Evolutionary conservation across 768 basidiomycete species (phyloP).

Genomic region (Pisolithus orientalis): DNA sequence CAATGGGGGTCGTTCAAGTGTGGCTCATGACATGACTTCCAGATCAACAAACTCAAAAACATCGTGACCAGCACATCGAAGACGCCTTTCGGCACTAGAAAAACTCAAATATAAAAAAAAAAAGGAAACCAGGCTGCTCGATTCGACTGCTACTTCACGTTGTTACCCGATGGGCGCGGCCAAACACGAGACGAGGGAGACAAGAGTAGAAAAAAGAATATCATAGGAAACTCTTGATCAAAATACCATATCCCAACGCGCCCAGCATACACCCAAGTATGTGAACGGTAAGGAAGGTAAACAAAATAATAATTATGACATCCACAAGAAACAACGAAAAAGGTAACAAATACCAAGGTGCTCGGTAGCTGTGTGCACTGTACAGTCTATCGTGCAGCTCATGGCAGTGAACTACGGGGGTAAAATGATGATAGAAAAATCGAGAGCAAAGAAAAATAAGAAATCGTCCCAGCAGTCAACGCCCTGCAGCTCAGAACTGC

Average conservation of each 20-base stretch:
- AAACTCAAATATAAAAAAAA: not conserved
- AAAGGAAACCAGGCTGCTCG: not conserved
- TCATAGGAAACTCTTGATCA: not conserved
- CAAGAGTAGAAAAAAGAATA: not conserved
- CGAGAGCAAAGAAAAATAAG: not conserved
- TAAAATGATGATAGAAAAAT: not conserved
- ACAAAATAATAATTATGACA: constrained; percentile 19
- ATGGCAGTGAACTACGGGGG: not conserved
- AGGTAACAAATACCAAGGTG: not conserved
- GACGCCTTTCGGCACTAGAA: not conserved
- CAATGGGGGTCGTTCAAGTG: no score
- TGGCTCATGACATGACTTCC: no score
- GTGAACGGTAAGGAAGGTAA: constrained; percentile 3
- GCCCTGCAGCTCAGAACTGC: constrained; percentile 15
- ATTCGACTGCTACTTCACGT: not conserved
- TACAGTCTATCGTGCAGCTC: constrained; percentile 2
- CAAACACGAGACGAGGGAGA: not conserved
- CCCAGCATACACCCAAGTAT: not conserved
- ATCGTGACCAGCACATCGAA: not conserved
- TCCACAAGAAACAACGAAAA: not conserved
- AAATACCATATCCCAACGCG: not conserved
- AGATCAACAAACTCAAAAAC: no score
- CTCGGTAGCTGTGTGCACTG: constrained; percentile 1
- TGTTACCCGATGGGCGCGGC: not conserved
- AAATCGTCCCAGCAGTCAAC: not conserved